phyloP scores from a whole-genome alignment of 371 early-diverging fungal species.

The Saksenaea vasiformis region DNA sequence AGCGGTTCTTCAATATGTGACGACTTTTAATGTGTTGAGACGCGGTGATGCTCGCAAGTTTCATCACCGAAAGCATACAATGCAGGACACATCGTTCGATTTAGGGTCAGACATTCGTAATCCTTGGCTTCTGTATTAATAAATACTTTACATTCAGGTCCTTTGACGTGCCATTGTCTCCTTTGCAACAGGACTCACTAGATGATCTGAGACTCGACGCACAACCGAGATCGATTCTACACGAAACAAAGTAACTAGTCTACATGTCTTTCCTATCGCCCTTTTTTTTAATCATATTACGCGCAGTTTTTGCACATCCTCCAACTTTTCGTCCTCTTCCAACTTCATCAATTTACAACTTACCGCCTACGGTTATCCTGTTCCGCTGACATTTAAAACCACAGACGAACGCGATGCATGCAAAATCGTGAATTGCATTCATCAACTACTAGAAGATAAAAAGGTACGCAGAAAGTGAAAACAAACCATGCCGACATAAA shows the following conservation, averaged over 20 bases:
- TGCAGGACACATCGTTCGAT: constrained; percentile 2
- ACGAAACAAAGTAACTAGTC: background rate
- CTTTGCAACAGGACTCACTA: background rate
- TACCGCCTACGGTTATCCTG: constrained; percentile 44
- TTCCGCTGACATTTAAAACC: constrained; percentile 38
- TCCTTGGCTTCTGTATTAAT: background rate
- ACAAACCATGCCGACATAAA: background rate
- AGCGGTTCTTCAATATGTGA: background rate
- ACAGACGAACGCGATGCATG: constrained; percentile 30
- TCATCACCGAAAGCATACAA: background rate
- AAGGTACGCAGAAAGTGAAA: constrained; percentile 21
- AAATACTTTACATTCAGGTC: background rate
- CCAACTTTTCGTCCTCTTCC: constrained; percentile 21
- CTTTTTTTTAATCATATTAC: background rate
- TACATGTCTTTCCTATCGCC: background rate
- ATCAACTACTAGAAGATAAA: constrained; percentile 36
- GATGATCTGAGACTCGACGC: background rate
- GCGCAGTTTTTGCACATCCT: constrained; percentile 14
- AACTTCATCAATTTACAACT: constrained; percentile 44
- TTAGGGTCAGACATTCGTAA: background rate
- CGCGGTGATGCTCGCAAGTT: background rate
- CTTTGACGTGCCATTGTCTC: background rate
- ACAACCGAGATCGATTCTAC: background rate
- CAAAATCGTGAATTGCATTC: constrained; percentile 41
- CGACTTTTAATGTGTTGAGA: background rate